Evolutionary conservation across 768 basidiomycete species (phyloP).

Genomic region (Rhizopogon roseolus): DNA sequence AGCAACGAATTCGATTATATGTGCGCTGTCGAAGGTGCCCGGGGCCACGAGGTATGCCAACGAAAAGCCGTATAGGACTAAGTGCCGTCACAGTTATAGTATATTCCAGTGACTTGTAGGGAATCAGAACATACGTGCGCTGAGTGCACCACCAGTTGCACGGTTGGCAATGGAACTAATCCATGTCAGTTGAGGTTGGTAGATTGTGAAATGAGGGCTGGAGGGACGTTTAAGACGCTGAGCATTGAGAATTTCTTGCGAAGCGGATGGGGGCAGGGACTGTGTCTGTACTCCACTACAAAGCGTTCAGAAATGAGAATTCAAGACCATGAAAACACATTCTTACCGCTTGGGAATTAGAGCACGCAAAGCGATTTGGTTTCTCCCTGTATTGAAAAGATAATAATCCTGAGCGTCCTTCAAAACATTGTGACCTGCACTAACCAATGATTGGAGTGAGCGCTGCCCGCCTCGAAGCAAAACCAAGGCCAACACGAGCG

Average conservation of each 20-base stretch:
- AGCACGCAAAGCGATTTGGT: constrained; percentile 29
- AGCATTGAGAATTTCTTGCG: constrained; percentile 68
- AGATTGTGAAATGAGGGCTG: constrained; percentile 95
- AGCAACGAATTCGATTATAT: constrained; percentile 68
- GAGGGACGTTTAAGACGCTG: constrained; percentile 88
- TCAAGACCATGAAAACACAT: constrained; percentile 3
- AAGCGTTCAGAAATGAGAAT: background rate
- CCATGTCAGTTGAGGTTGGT: constrained; percentile 94
- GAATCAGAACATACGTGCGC: constrained; percentile 52
- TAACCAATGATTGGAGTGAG: constrained; percentile 30
- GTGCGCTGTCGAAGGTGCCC: constrained; percentile 69
- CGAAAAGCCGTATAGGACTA: constrained; percentile 86
- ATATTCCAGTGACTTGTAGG: background rate
- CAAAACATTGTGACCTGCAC: constrained; percentile 6
- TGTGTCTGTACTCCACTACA: constrained; percentile 57
- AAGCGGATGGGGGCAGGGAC: constrained; percentile 56
- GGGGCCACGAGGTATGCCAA: constrained; percentile 85
- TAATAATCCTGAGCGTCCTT: background rate
- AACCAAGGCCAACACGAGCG: constrained; percentile 51
- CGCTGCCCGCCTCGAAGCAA: constrained; percentile 48
- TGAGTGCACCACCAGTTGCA: constrained; percentile 76
- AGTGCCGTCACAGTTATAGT: constrained; percentile 1
- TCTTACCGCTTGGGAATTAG: constrained; percentile 37
- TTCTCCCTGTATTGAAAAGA: constrained; percentile 21
- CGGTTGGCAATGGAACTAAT: constrained; percentile 82